A percentile compares a stretch with the other conserved stretches of the same genome.
phyloP scores from a whole-genome alignment of 2,329 filamentous ascomycete species.

The Colletotrichum cuscutae region DNA sequence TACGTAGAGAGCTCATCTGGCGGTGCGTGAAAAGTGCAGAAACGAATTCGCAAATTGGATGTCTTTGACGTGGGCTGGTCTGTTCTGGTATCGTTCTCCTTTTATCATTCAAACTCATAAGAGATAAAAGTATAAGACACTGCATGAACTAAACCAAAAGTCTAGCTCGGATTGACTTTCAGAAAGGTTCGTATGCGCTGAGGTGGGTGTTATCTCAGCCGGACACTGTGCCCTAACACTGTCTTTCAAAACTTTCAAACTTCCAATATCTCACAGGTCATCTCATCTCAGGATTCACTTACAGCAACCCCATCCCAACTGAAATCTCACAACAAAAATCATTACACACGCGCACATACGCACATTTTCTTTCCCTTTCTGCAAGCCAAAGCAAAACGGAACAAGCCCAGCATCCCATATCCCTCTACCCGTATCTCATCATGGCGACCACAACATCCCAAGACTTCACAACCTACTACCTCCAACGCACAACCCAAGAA shows the following conservation, averaged over 20 bases:
- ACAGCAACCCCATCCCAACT: background rate
- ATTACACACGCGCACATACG: too few species aligned
- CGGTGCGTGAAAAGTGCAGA: background rate
- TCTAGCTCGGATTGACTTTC: background rate
- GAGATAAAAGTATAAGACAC: background rate
- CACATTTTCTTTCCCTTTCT: too few species aligned
- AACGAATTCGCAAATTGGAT: background rate
- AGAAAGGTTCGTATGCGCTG: background rate
- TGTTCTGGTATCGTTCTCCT: too few species aligned
- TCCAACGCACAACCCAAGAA: slow-evolving; percentile 75
- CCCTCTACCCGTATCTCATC: too few species aligned
- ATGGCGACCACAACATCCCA: slow-evolving; percentile 9
- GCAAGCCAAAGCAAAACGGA: too few species aligned
- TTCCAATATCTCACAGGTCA: background rate
- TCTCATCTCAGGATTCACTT: background rate
- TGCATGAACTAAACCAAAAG: background rate
- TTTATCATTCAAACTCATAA: too few species aligned
- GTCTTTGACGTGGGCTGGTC: background rate
- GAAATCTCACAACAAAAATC: too few species aligned
- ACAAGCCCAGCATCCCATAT: background rate
- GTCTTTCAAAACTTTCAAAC: slow-evolving; percentile 23
- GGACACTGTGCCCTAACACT: background rate
- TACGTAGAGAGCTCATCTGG: rapidly evolving
- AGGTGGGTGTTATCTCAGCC: background rate
- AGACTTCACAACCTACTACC: slow-evolving; percentile 73